These are phyloP conservation scores for Limonium bicolor DNA, from an alignment of 148 eudicot genomes.

Conservation along the genomic window DNA sequence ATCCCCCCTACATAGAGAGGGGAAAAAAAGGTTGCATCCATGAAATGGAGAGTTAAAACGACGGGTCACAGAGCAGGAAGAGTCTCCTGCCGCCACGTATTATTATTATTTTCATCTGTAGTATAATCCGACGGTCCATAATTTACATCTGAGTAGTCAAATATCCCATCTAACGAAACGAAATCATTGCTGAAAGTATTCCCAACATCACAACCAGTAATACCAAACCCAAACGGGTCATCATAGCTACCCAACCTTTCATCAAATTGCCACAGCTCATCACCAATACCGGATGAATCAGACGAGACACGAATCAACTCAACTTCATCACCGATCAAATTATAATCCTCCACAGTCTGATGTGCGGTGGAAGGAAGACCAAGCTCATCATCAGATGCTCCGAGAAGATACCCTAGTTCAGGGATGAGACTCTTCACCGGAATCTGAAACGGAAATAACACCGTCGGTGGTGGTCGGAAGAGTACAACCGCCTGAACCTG, in stretches of 20 bases:
- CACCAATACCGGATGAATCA: slow-evolving; percentile 28
- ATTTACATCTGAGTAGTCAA: slow-evolving; percentile 46
- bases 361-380: slow-evolving; percentile 31
- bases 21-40: too few relatives aligned
- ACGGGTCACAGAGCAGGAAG: slow-evolving; percentile 24
- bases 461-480: slow-evolving; percentile 9
- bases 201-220: background rate
- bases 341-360: background rate
- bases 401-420: slow-evolving; percentile 34
- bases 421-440: slow-evolving; percentile 24
- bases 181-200: slow-evolving; percentile 16
- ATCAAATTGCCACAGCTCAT: slow-evolving; percentile 27
- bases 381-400: slow-evolving; percentile 46
- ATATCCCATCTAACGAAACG: slow-evolving; percentile 50
- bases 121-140: slow-evolving; percentile 33
- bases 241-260: slow-evolving; percentile 17
- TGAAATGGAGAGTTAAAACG: too few relatives aligned
- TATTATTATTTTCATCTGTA: too few relatives aligned
- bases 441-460: slow-evolving; percentile 2
- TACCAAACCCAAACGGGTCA: slow-evolving; percentile 36
- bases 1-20: too few relatives aligned
- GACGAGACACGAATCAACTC: slow-evolving; percentile 24
- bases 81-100: slow-evolving; percentile 29
- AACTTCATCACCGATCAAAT: background rate
- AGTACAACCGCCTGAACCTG: slow-evolving; percentile 10